Conservation (phyloP, 345 rosid genomes). For the Physaria fendleri region DNA sequence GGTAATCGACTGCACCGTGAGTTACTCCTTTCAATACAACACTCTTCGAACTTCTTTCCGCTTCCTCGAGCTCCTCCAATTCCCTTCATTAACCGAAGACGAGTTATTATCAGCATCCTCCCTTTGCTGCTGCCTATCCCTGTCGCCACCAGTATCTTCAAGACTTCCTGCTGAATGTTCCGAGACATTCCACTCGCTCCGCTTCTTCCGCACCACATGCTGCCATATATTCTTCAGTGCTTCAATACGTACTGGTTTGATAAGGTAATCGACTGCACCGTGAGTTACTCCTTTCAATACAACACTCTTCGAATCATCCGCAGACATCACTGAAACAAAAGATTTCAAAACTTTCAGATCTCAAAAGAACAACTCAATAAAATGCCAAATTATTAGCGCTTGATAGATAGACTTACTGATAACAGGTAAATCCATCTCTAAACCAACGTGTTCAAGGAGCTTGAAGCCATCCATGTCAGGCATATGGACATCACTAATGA, state of each 20-base stretch:
- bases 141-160: conserved; percentile 43
- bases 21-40: conserved; percentile 74
- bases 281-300: conserved; percentile 75
- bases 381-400: background rate
- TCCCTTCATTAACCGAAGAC: conserved; percentile 57
- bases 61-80: conserved; percentile 44
- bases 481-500: conserved; percentile 83
- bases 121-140: conserved; percentile 24
- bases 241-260: conserved; percentile 66
- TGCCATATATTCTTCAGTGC: conserved; percentile 86
- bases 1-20: conserved; percentile 74
- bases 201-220: conserved; percentile 59
- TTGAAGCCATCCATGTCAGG: conserved; percentile 88
- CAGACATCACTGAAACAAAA: conserved; percentile 73
- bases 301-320: conserved; percentile 60
- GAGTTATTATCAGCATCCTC: conserved; percentile 62
- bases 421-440: conserved; percentile 87
- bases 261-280: conserved; percentile 75
- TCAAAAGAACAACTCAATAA: background rate
- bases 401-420: conserved; percentile 44
- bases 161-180: conserved; percentile 59
- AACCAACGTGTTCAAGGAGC: conserved; percentile 58
- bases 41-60: no score
- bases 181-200: conserved; percentile 43
- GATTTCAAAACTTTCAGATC: background rate